Evolutionary conservation across 768 basidiomycete species (phyloP).

Genomic region (Termitomyces titanicus): DNA sequence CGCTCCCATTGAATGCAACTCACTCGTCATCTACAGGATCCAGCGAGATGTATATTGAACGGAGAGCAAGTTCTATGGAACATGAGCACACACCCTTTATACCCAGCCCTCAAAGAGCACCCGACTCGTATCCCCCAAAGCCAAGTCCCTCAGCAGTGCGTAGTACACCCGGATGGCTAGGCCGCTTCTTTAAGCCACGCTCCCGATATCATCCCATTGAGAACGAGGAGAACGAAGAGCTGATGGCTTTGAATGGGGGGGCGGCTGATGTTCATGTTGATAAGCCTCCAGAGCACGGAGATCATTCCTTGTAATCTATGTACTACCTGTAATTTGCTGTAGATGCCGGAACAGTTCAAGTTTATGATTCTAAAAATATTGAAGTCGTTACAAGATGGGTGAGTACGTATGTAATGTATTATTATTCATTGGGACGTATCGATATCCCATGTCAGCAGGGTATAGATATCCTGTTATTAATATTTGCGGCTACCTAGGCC

Average conservation of each 20-base stretch:
- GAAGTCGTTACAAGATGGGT: no score
- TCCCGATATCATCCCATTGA: slow-evolving; percentile 11
- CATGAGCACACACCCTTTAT: slow-evolving; percentile 8
- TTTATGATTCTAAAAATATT: no score
- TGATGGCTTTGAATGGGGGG: slow-evolving; percentile 9
- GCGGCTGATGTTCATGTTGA: slow-evolving; percentile 2
- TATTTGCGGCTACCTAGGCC: no score
- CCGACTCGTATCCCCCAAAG: slow-evolving; percentile 12
- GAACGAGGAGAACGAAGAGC: slow-evolving; percentile 11
- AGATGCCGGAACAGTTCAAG: not conserved
- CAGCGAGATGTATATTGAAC: not conserved
- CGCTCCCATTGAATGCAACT: not conserved
- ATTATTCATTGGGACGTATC: no score
- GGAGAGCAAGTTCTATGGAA: not conserved
- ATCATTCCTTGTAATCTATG: not conserved
- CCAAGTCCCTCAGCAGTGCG: not conserved
- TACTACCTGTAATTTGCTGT: not conserved
- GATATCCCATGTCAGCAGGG: no score
- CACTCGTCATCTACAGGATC: not conserved
- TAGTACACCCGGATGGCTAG: slow-evolving; percentile 5
- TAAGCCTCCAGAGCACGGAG: not conserved
- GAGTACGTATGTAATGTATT: no score
- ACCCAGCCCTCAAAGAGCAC: not conserved
- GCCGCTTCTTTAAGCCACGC: slow-evolving; percentile 7
- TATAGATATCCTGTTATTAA: no score